These are phyloP conservation scores for Triadica sebifera DNA, from an alignment of 345 rosid genomes.

Conservation along the genomic window DNA sequence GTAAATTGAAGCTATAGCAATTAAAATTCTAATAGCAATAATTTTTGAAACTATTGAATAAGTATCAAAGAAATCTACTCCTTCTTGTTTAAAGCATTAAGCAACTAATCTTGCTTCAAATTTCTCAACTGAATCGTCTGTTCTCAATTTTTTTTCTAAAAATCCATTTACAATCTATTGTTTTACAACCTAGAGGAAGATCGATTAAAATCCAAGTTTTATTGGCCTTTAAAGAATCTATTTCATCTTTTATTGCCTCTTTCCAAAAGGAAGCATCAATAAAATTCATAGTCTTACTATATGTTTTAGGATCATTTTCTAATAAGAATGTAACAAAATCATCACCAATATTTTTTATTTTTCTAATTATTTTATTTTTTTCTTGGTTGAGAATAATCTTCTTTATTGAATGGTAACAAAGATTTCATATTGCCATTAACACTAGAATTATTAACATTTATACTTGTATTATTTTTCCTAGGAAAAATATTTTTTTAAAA, in stretches of 20 bases:
- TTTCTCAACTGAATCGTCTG: neutral
- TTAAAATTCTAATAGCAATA: neutral
- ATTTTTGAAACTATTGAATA: neutral
- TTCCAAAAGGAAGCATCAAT: neutral
- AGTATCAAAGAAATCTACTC: neutral
- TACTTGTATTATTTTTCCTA: neutral
- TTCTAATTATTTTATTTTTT: neutral
- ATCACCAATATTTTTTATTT: neutral
- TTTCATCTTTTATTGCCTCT: neutral
- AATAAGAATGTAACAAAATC: neutral
- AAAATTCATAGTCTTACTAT: neutral
- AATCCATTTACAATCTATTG: neutral
- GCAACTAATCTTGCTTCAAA: neutral
- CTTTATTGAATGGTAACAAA: no score
- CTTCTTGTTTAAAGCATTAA: neutral
- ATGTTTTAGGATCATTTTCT: no score
- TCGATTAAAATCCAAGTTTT: neutral
- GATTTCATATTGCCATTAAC: no score
- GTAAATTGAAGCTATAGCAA: neutral
- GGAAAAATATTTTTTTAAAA: slow-evolving; percentile 1
- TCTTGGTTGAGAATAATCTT: no score
- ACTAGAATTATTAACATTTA: no score
- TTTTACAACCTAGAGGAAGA: neutral
- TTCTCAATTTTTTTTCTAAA: neutral
- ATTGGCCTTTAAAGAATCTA: neutral